Evolutionary conservation across 768 basidiomycete genomes (phyloP).

Genomic region (Podaxis pistillaris): DNA sequence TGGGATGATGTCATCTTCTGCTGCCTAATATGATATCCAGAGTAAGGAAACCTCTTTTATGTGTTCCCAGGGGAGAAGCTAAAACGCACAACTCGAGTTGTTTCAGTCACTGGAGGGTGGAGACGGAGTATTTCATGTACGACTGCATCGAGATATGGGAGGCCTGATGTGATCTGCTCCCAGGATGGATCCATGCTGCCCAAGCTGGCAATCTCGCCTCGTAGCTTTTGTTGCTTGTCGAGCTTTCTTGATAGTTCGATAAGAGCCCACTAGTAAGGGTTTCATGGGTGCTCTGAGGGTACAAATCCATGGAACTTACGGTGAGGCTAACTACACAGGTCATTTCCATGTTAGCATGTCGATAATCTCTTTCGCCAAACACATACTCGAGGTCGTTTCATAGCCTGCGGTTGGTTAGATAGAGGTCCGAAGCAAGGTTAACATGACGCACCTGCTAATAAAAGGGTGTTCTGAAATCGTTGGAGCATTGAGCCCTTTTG

Average conservation of each 20-base stretch:
- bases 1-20: conserved; percentile 57
- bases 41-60: neutral
- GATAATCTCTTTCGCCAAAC: neutral
- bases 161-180: conserved; percentile 46
- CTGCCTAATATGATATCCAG: conserved; percentile 32
- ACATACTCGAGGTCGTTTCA: conserved; percentile 51
- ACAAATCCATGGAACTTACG: conserved; percentile 18
- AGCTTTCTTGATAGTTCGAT: conserved; percentile 50
- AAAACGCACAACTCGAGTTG: conserved; percentile 36
- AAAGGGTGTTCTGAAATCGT: conserved; percentile 29
- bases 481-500: neutral
- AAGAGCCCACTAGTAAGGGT: conserved; percentile 46
- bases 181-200: conserved; percentile 47
- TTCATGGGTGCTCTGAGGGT: neutral
- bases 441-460: conserved; percentile 34
- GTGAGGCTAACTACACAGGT: conserved; percentile 33
- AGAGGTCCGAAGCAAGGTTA: neutral
- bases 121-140: conserved; percentile 39
- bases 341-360: neutral
- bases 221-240: conserved; percentile 45
- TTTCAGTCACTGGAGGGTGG: conserved; percentile 35
- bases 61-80: neutral
- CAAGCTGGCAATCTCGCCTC: conserved; percentile 46
- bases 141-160: conserved; percentile 60
- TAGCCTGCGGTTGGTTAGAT: conserved; percentile 36